Base-by-base conservation (phyloP, 805 yeast species). In the Tetrapisispora nanseiensis region DNA sequence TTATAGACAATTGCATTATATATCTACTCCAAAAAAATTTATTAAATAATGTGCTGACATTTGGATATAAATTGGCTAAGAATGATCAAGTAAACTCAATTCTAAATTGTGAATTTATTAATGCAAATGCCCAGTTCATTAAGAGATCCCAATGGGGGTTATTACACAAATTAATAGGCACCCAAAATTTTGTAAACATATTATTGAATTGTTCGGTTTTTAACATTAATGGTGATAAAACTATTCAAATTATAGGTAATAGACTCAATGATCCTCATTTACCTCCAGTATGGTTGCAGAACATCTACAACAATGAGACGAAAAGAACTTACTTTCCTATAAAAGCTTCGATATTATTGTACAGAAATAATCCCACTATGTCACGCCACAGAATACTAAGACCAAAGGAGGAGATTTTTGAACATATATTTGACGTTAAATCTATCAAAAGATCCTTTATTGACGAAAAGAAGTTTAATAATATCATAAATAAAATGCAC, bases 81-180 rank as follows among this genome's bases (percentile, higher is more conserved):
- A 52, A 46, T 4, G 46, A 51, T 7, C 45, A 62, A 8, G 53
- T 63, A 0, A 49, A 57, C 6, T 53, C 62, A 6, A 44, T 40
- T 3, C 48, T 64, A 34, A 63, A 63, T 35, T 60, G 69, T 28
- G 47, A 51, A 1, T 56, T 62, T 6, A 53, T 61, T 7, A 74
- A 69, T 46, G 58, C 68, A n/a, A 59, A 60, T 20, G 65, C 67
- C 3, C 59, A 65, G 15, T 41, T 56, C 2, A 46, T 81, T 16
- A 76, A 75, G 44, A 53, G 65, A 4, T 49, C 61, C 3, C 46
- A 54, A 2, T 78, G 84, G 77, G 65, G 52, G 3, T 34, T 55
- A 3, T 41, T 78, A 0, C 72, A 63, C 43, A 45, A 43, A 2
- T 24, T 58, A 1, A 47, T 76, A 2, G 81, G 80, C 0, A 52